Conservation (phyloP, 2,329 filamentous ascomycete species). For the Colletotrichum spaethianum region DNA sequence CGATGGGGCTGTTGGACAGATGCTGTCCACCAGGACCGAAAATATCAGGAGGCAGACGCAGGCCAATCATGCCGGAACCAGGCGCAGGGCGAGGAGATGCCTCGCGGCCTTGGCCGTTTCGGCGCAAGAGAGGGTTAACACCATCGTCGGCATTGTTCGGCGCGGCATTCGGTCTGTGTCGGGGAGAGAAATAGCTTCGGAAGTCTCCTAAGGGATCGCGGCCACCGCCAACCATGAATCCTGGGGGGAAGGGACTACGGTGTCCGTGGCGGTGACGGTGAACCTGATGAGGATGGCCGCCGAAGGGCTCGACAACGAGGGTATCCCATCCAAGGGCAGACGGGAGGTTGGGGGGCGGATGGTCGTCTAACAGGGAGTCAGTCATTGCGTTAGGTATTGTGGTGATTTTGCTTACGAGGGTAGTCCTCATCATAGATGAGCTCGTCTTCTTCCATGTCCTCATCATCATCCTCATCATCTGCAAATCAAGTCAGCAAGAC, state of each 20-base stretch:
- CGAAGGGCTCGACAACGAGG: constrained; percentile 65
- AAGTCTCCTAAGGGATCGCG: constrained; percentile 68
- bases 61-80: constrained; percentile 67
- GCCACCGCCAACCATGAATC: constrained; percentile 67
- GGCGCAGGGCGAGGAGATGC: constrained; percentile 62
- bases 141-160: constrained; percentile 81
- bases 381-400: neutral
- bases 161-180: constrained; percentile 67
- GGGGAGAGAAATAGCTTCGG: constrained; percentile 64
- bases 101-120: constrained; percentile 63
- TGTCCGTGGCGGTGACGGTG: constrained; percentile 68
- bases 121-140: constrained; percentile 87
- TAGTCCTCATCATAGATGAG: constrained; percentile 74
- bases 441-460: constrained; percentile 78
- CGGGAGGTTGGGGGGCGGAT: constrained; percentile 59
- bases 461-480: constrained; percentile 75
- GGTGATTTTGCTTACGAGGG: constrained; percentile 61
- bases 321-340: constrained; percentile 71
- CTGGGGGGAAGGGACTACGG: constrained; percentile 73
- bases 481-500: constrained; percentile 44
- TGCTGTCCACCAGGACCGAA: constrained; percentile 55
- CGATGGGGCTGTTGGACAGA: constrained; percentile 65
- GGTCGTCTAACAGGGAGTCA: constrained; percentile 55
- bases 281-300: constrained; percentile 61
- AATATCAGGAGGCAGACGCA: constrained; percentile 63